Percentiles rank a stretch among this genome's conserved stretches.
Evolutionary conservation across 2,329 filamentous ascomycete species (phyloP).

Genomic region (Stromatinia cepivora): DNA sequence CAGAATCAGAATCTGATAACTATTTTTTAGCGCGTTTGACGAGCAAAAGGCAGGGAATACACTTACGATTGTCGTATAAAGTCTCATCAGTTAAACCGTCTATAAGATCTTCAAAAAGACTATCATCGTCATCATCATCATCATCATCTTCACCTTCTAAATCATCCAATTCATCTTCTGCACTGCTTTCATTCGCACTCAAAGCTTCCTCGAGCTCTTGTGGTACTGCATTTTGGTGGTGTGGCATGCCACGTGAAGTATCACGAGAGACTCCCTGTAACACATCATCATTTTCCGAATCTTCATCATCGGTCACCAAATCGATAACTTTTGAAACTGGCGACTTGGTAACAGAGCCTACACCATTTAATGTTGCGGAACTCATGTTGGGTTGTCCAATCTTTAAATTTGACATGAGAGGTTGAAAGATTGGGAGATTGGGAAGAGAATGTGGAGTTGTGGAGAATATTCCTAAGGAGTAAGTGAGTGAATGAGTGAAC

Average conservation of each 20-base stretch:
- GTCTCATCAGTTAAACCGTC: constrained; percentile 50
- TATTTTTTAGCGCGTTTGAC: constrained; percentile 32
- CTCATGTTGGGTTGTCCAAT: background rate
- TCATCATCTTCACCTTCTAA: constrained; percentile 31
- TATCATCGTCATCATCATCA: constrained; percentile 45
- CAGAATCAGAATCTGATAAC: constrained; percentile 31
- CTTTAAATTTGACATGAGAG: background rate
- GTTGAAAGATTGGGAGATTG: background rate
- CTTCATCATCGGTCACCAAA: constrained; percentile 9
- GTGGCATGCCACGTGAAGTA: constrained; percentile 19
- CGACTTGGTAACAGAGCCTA: constrained; percentile 1
- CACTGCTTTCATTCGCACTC: background rate
- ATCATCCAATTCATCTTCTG: constrained; percentile 21
- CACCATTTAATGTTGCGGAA: constrained; percentile 13
- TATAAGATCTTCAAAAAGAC: constrained; percentile 49
- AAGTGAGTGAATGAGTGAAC: background rate
- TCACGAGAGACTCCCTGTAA: background rate
- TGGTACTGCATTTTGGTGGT: constrained; percentile 15
- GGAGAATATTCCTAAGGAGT: background rate
- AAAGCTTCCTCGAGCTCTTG: background rate
- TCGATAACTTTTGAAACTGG: constrained; percentile 21
- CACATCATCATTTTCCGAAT: constrained; percentile 2
- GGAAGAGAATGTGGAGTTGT: background rate
- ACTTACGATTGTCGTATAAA: constrained; percentile 46
- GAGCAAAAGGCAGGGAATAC: background rate